Evolutionary conservation across 1,284 basidiomycete species (phyloP), one percentile per base, ranked within the genome.

Genomic region (Boletellus deceptivus): DNA sequence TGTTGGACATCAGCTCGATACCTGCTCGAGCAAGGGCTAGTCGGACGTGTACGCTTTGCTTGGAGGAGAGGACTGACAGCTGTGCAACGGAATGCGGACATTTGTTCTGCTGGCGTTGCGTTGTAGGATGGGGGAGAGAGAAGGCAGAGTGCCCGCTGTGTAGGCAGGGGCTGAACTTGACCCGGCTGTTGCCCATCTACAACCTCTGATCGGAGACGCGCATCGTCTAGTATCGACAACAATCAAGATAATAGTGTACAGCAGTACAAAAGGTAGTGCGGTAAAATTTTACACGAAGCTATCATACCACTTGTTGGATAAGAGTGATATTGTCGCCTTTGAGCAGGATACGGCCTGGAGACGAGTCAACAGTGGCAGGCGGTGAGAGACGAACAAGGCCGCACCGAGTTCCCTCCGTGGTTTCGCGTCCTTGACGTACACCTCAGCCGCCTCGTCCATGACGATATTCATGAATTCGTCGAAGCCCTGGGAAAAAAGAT

Each of bases 381-480:
- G 16, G 46, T 35, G 22, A 50, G 24, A 46, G 31, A 38, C 62
- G 16, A 16, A 5, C 5, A 10, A 44, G 29, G 20, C 13, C 49
- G 24, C 57, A 89, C 91, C 91, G 40, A 93, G 77, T 59, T 91
- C 86, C 72, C 86, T 78, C 58, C 89, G 79, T 39, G 93, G 86
- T 73, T 93, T 89, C 52, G 84, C 82, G 46, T 90, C 89, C 68
- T 93, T 92, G 55, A 94, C 84, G 68, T 85, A 96, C 7, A 98
- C 90, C 71, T 99, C 97, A 53, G 85, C 83, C 36, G 96, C 93
- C 55, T 98, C 93, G 63, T 98, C 94, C n/a, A 98, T 76, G 20
- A 98, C 93, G 18, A 99, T 76, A 69, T 99, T 99, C 97, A 99
- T 99, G 73, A 99, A 99, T 72, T 99, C 97, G 70, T 99, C 97